Evolutionary conservation across 208 protist genomes (phyloP), one percentile per base, ranked within the genome.

Genomic region (Porcisia hertigi): DNA sequence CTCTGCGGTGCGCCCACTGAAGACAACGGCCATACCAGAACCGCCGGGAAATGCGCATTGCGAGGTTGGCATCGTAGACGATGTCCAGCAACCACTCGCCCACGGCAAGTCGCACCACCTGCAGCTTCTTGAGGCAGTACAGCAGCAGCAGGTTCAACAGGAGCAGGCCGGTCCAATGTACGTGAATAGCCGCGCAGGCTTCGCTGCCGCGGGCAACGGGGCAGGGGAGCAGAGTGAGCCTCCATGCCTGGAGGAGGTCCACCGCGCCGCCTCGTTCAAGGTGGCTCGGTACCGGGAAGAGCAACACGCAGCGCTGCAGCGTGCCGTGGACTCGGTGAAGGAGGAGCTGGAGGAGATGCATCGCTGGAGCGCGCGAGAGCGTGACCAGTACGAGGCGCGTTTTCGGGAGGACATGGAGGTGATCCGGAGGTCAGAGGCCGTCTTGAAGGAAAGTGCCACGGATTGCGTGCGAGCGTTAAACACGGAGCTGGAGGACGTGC

Each of bases 381-480:
- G 92, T 53, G 92, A 96, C 80, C 74, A 73, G 12, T 91, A 89
- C 70, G 87, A 93, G 75, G 55, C 85, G 20, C 75, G 57, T 67
- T 88, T 91, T 58, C 69, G 89, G 23, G 87, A 97, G 62, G 91
- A 93, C 73, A 86, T 97, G 82, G 85, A 84, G 8, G 75, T 73
- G 36, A 83, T 97, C 34, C 88, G 90, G 11, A 79, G 78, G 14
- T 80, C 86, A 0, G 89, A 95, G 73, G 91, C 88, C 14, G 73
- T 81, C 47, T 75, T 97, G 72, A 94, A 94, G 79, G 80, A 85
- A n/a, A 88, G 82, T 63, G 91, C 93, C 1, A 81, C 93, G 3
- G 82, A 88, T n/a, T 88, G 87, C 70, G 88, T 97, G 65, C 85
- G 90, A 75, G 76, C 76, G 18, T 69, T 97, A 20, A 97, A 97